A percentile compares a stretch with the other conserved stretches of the same genome.
phyloP scores from a whole-genome alignment of 2,329 filamentous ascomycete genomes.

The Periconia digitata region DNA sequence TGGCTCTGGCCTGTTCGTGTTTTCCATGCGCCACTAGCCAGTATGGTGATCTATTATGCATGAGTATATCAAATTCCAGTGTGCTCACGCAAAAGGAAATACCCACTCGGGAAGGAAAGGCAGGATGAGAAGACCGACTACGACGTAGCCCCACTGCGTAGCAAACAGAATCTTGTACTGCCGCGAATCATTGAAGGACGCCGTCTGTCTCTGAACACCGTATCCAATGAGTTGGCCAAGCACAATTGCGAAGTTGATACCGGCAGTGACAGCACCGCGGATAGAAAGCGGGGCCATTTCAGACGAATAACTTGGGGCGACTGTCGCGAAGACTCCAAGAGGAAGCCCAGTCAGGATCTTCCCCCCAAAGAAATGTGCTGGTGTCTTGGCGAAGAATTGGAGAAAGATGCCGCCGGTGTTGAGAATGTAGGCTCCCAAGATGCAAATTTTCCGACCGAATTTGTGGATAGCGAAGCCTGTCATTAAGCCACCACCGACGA shows the following conservation, averaged over 20 bases:
- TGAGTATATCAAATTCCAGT: background rate
- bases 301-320: slow-evolving; percentile 13
- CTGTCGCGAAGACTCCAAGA: slow-evolving; percentile 14
- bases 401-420: slow-evolving; percentile 19
- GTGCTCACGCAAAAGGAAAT: background rate
- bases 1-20: slow-evolving; percentile 30
- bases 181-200: slow-evolving; percentile 20
- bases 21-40: slow-evolving; percentile 36
- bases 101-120: slow-evolving; percentile 38
- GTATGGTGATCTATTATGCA: slow-evolving; percentile 22
- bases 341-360: slow-evolving; percentile 17
- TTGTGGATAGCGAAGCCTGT: slow-evolving; percentile 13
- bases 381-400: slow-evolving; percentile 16
- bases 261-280: slow-evolving; percentile 16
- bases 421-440: slow-evolving; percentile 14
- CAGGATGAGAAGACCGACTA: slow-evolving; percentile 25
- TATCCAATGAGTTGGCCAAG: slow-evolving; percentile 19
- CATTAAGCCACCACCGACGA: slow-evolving; percentile 16
- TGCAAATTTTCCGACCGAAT: slow-evolving; percentile 15
- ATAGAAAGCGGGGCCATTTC: slow-evolving; percentile 17
- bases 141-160: slow-evolving; percentile 36
- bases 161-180: slow-evolving; percentile 33
- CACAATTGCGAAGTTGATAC: slow-evolving; percentile 19
- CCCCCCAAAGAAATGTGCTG: slow-evolving; percentile 14
- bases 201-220: slow-evolving; percentile 19